These are phyloP conservation scores for Omphalotus guepiniiformis DNA, from an alignment of 768 basidiomycete genomes.

Conservation along the genomic window DNA sequence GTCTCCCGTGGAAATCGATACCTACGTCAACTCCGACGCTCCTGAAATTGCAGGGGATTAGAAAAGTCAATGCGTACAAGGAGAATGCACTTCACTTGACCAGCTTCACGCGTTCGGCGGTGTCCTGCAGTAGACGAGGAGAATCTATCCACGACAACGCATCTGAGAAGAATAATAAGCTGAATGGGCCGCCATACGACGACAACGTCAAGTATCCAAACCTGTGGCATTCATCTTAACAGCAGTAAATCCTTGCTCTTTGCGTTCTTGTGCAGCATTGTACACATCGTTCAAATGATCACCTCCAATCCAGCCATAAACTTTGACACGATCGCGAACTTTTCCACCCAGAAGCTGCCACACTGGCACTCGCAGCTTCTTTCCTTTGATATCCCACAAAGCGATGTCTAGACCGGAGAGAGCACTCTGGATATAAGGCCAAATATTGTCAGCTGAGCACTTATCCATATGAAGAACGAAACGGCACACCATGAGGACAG, in stretches of 20 bases:
- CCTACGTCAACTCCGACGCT: conserved; percentile 59
- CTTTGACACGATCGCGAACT: conserved; percentile 54
- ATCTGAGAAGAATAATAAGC: conserved; percentile 8
- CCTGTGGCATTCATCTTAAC: conserved; percentile 73
- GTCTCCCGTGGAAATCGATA: conserved; percentile 65
- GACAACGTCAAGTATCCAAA: conserved; percentile 18
- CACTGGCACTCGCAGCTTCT: conserved; percentile 60
- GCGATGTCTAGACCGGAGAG: conserved; percentile 65
- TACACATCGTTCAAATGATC: conserved; percentile 49
- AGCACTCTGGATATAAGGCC: conserved; percentile 34
- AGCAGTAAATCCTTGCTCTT: conserved; percentile 60
- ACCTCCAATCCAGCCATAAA: conserved; percentile 61
- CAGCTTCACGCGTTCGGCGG: conserved; percentile 48
- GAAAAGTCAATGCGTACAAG: too few species aligned
- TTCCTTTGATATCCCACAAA: conserved; percentile 78
- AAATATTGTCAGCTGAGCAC: too few species aligned
- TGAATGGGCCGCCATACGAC: background rate
- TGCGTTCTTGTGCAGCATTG: conserved; percentile 47
- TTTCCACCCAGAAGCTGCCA: conserved; percentile 69
- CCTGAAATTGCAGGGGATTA: background rate
- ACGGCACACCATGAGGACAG: conserved; percentile 56
- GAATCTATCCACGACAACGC: conserved; percentile 58
- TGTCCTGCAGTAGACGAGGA: conserved; percentile 44
- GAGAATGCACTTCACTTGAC: conserved; percentile 31
- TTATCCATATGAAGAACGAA: background rate